These are phyloP conservation scores for Rhizomucor miehei DNA, from an alignment of 371 early-diverging fungal species.

Conservation along the genomic window DNA sequence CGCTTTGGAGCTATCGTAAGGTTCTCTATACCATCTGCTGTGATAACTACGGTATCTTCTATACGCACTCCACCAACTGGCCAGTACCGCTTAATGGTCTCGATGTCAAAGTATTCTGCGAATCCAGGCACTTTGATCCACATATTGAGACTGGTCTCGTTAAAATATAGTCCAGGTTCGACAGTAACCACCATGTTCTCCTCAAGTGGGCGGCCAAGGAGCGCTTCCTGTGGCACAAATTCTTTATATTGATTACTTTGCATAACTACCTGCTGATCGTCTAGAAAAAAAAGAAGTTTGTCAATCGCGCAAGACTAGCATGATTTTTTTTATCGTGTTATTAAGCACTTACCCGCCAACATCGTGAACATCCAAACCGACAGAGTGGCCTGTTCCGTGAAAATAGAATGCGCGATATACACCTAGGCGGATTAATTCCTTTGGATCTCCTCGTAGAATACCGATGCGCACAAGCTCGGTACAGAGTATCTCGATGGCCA, in stretches of 20 bases:
- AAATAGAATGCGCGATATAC: slow-evolving; percentile 80
- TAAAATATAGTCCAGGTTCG: slow-evolving; percentile 86
- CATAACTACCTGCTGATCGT: too few relatives aligned
- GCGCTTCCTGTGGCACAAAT: not conserved
- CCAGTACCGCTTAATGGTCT: slow-evolving; percentile 57
- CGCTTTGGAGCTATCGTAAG: slow-evolving; percentile 70
- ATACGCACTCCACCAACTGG: slow-evolving; percentile 91
- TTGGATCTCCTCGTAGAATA: slow-evolving; percentile 60
- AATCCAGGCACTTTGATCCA: slow-evolving; percentile 51
- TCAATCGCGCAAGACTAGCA: too few relatives aligned
- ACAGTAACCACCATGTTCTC: slow-evolving; percentile 89
- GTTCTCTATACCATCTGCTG: slow-evolving; percentile 64
- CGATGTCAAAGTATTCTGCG: slow-evolving; percentile 63
- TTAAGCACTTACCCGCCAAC: slow-evolving; percentile 76
- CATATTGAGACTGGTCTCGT: slow-evolving; percentile 43
- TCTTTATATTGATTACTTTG: too few relatives aligned
- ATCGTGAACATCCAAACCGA: slow-evolving; percentile 84
- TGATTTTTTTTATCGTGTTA: not conserved
- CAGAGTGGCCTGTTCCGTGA: slow-evolving; percentile 73
- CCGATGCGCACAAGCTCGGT: slow-evolving; percentile 71
- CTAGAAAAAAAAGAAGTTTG: too few relatives aligned
- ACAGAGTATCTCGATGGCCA: slow-evolving; percentile 62
- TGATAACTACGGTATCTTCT: slow-evolving; percentile 84
- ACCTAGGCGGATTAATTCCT: slow-evolving; percentile 59
- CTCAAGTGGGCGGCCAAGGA: slow-evolving; percentile 47